A percentile compares a stretch with the other conserved stretches of the same genome.
These are phyloP conservation scores for Metarhizium rileyi DNA, from an alignment of 2,329 filamentous ascomycete genomes.

Conservation along the genomic window DNA sequence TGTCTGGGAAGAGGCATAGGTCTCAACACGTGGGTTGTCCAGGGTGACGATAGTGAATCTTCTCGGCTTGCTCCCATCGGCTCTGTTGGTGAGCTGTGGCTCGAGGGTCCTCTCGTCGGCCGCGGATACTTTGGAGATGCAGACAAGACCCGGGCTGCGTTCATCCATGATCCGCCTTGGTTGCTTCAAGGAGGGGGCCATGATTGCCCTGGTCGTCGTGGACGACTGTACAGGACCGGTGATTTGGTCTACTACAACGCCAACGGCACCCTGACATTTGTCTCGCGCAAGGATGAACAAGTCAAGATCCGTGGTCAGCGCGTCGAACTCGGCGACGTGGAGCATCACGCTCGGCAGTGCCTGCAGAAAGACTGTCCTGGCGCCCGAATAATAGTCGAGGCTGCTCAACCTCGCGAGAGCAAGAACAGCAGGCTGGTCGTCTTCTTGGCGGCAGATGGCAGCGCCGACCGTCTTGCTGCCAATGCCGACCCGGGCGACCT, in stretches of 20 bases:
- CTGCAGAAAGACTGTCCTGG: too few species aligned
- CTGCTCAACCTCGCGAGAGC: too few species aligned
- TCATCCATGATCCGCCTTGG: constrained; percentile 8
- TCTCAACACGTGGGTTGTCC: too few species aligned
- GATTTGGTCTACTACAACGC: constrained; percentile 13
- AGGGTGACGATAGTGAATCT: neutral
- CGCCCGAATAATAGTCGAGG: too few species aligned
- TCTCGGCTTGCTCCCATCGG: constrained; percentile 8
- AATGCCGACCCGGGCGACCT: too few species aligned
- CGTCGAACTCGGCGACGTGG: constrained; percentile 28
- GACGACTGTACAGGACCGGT: constrained; percentile 8
- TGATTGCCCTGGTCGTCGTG: constrained; percentile 9
- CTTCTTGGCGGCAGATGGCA: too few species aligned
- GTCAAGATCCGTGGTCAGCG: constrained; percentile 45
- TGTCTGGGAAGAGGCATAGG: too few species aligned
- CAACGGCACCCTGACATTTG: constrained; percentile 26
- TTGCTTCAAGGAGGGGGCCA: constrained; percentile 8
- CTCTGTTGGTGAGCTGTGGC: constrained; percentile 12
- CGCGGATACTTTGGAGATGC: constrained; percentile 9
- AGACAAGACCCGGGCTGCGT: constrained; percentile 9
- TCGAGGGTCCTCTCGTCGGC: constrained; percentile 10
- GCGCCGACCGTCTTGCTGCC: too few species aligned
- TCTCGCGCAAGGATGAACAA: constrained; percentile 42
- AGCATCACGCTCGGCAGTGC: neutral
- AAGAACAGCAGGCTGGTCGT: too few species aligned